Evolutionary conservation across 805 yeast species (phyloP).

Genomic region (Saccharomycopsis oosterbeekiorum): DNA sequence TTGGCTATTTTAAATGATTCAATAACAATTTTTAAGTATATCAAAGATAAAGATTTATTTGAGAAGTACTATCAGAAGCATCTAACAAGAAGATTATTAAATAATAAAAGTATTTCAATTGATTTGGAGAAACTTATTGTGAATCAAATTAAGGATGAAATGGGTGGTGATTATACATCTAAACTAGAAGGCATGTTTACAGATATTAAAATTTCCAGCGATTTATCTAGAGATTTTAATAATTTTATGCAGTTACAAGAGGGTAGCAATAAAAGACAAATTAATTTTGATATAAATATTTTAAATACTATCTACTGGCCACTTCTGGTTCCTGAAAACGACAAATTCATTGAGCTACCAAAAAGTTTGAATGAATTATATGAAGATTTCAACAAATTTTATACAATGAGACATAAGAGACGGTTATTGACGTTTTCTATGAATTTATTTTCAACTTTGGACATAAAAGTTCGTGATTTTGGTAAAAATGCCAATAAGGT

Average conservation of each 20-base stretch:
- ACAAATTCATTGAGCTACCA: conserved; percentile 19
- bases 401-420: conserved; percentile 42
- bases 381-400: conserved; percentile 40
- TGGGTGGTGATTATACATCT: conserved; percentile 70
- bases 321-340: conserved; percentile 32
- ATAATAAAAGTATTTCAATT: conserved; percentile 29
- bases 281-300: conserved; percentile 40
- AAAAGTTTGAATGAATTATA: conserved; percentile 31
- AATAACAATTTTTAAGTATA: conserved; percentile 51
- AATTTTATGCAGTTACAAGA: background rate
- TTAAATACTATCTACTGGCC: conserved; percentile 66
- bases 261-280: conserved; percentile 24
- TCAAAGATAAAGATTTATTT: conserved; percentile 77
- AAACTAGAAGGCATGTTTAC: conserved; percentile 80
- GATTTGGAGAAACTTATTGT: conserved; percentile 67
- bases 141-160: conserved; percentile 57
- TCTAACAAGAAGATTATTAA: conserved; percentile 67
- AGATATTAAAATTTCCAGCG: conserved; percentile 57
- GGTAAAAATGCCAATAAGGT: conserved; percentile 21
- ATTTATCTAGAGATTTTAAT: conserved; percentile 34
- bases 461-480: background rate
- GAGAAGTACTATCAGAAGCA: conserved; percentile 80
- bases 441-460: conserved; percentile 30
- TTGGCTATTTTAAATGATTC: conserved; percentile 40
- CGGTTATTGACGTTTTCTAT: conserved; percentile 70